Evolutionary conservation across 2,329 filamentous ascomycete genomes (phyloP).

Genomic region (Ilyonectria robusta): DNA sequence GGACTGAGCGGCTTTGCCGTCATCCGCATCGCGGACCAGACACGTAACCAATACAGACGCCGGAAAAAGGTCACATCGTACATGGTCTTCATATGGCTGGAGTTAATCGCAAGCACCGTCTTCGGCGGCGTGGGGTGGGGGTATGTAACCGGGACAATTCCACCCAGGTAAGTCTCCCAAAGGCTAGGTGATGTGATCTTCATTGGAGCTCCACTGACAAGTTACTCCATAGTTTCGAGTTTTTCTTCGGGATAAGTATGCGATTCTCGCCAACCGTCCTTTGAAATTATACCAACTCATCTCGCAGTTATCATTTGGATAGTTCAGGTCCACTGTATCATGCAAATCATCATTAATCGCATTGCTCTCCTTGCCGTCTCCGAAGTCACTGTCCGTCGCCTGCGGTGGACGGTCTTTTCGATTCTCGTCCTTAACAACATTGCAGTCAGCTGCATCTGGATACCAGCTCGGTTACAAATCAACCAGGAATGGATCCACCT

Average conservation of each 20-base stretch:
- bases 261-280: not conserved
- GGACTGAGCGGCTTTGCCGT: conserved; percentile 53
- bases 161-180: conserved; percentile 37
- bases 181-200: not conserved
- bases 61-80: conserved; percentile 54
- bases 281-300: not conserved
- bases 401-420: conserved; percentile 61
- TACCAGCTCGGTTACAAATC: conserved; percentile 61
- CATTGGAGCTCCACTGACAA: conserved; percentile 17
- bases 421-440: conserved; percentile 63
- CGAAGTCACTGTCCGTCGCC: conserved; percentile 50
- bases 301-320: conserved; percentile 47
- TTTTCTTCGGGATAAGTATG: conserved; percentile 44
- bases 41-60: conserved; percentile 49
- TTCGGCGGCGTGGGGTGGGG: conserved; percentile 56
- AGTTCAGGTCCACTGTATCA: conserved; percentile 59
- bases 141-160: conserved; percentile 51
- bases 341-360: conserved; percentile 68
- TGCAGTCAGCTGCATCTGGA: conserved; percentile 65
- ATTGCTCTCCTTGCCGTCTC: conserved; percentile 61
- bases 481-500: conserved; percentile 56
- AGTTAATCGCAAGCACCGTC: conserved; percentile 52
- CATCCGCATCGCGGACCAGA: conserved; percentile 54
- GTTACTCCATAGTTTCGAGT: conserved; percentile 47
- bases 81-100: conserved; percentile 58